Evolutionary conservation across 163 green algal genomes (phyloP).

Genomic region (Smithsoniella earleae): DNA sequence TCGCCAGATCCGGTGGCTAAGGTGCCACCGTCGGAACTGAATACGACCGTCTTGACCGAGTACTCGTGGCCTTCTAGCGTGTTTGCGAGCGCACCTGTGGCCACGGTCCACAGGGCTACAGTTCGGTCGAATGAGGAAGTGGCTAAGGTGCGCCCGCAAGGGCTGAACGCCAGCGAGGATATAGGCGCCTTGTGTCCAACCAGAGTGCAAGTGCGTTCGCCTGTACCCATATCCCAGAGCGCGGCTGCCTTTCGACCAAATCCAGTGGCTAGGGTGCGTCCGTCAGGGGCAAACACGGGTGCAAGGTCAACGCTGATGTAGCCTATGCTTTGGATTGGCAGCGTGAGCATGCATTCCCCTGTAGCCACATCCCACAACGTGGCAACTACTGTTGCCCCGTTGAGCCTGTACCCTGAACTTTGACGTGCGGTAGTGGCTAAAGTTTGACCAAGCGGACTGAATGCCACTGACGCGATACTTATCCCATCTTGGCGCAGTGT

Average conservation of each 20-base stretch:
- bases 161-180: conserved; percentile 79
- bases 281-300: too few species aligned
- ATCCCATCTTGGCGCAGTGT: too few species aligned
- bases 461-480: conserved; percentile 76
- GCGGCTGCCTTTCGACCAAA: conserved; percentile 79
- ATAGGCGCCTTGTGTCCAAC: too few species aligned
- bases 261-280: conserved; percentile 74
- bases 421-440: conserved; percentile 84
- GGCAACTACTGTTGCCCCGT: too few species aligned
- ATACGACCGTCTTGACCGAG: conserved; percentile 68
- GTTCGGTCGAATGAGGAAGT: conserved; percentile 81
- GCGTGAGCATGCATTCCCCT: too few species aligned
- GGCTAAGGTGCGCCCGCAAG: conserved; percentile 74
- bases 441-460: conserved; percentile 75
- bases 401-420: too few species aligned
- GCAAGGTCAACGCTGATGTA: too few species aligned
- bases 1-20: conserved; percentile 85
- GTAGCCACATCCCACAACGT: conserved; percentile 89
- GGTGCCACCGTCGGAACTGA: conserved; percentile 75
- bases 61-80: too few species aligned
- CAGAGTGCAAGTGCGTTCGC: too few species aligned
- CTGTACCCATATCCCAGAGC: conserved; percentile 90
- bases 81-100: too few species aligned
- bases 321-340: too few species aligned
- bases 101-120: too few species aligned